Percentiles rank a stretch among this genome's conserved stretches.
These are phyloP conservation scores for Phaeophleospora eucalypticola DNA, from an alignment of 2,329 filamentous ascomycete genomes.

Conservation along the genomic window DNA sequence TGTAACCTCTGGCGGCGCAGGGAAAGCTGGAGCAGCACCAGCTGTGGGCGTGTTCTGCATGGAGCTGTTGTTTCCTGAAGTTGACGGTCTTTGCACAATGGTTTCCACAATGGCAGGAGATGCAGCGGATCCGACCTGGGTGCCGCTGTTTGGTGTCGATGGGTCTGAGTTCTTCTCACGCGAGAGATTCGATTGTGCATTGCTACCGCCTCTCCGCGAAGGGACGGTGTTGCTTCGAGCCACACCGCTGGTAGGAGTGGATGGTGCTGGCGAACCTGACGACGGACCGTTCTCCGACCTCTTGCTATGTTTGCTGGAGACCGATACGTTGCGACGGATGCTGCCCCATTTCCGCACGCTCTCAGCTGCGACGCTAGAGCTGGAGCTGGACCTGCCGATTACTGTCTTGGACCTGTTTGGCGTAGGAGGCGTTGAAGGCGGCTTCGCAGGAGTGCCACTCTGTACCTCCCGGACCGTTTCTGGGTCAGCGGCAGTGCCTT, in stretches of 20 bases:
- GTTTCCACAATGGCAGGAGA: constrained; percentile 11
- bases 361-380: constrained; percentile 81
- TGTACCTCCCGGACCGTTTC: constrained; percentile 64
- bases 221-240: constrained; percentile 87
- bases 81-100: constrained; percentile 20
- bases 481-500: constrained; percentile 95
- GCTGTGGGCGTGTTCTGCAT: constrained; percentile 29
- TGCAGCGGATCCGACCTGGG: constrained; percentile 2
- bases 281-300: constrained; percentile 68
- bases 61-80: constrained; percentile 20
- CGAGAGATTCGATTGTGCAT: constrained; percentile 61
- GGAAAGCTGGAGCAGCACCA: constrained; percentile 29
- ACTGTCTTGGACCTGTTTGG: constrained; percentile 50
- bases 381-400: constrained; percentile 74
- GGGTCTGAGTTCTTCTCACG: constrained; percentile 51
- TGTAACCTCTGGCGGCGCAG: constrained; percentile 36
- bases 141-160: constrained; percentile 42
- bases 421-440: constrained; percentile 41
- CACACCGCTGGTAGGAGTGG: constrained; percentile 47
- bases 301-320: constrained; percentile 81
- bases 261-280: constrained; percentile 56
- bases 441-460: constrained; percentile 58
- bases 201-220: constrained; percentile 68
- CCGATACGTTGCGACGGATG: constrained; percentile 82
- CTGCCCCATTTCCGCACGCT: constrained; percentile 77